A percentile compares a stretch with the other conserved stretches of the same genome.
Conservation (phyloP, 2,329 filamentous ascomycete genomes). For the Teratosphaeria nubilosa region DNA sequence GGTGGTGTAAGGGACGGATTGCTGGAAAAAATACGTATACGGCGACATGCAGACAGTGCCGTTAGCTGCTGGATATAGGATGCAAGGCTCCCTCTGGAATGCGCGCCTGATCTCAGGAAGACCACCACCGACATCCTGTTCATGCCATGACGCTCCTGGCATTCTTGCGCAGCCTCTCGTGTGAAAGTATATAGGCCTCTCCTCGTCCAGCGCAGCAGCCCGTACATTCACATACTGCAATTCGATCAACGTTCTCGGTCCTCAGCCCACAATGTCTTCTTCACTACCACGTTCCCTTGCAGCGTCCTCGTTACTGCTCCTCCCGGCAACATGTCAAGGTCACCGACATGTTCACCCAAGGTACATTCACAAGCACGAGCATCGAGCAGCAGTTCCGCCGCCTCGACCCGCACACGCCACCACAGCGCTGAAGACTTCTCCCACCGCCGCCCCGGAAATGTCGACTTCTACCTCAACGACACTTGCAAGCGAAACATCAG, state of each 20-base stretch:
- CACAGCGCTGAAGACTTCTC: not conserved
- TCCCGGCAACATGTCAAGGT: not conserved
- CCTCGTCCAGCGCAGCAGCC: not conserved
- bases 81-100: not conserved
- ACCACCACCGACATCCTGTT: no score
- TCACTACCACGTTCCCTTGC: not conserved
- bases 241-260: not conserved
- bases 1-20: no score
- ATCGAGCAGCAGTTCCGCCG: not conserved
- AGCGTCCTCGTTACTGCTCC: not conserved
- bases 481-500: not conserved
- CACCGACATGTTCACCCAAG: not conserved
- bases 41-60: no score
- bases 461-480: not conserved
- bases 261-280: not conserved
- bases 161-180: not conserved
- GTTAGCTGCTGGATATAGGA: no score
- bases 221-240: not conserved
- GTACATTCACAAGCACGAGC: slow-evolving; percentile 3
- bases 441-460: not conserved
- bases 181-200: not conserved
- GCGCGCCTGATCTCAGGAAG: not conserved
- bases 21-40: no score
- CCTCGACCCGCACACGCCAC: not conserved
- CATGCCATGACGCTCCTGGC: not conserved